Conservation (phyloP, 2,329 filamentous ascomycete genomes). For the Harringtonia aguacate region DNA sequence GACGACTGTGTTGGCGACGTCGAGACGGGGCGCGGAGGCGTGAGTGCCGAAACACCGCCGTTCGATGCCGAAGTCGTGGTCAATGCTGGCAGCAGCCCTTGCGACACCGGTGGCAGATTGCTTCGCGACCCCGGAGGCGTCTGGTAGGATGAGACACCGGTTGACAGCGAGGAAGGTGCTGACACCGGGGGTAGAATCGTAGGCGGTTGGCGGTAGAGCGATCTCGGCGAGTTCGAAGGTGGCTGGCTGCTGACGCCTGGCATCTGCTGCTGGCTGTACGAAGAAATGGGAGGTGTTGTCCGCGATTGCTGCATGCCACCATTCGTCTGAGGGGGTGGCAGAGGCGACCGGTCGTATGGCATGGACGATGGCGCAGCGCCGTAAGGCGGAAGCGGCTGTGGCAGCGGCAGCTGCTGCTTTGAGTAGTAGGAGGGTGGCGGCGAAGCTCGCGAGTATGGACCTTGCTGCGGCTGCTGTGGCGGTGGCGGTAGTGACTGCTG, state of each 20-base stretch:
- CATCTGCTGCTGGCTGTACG: neutral
- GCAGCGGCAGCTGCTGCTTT: neutral
- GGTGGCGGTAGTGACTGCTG: constrained; percentile 14
- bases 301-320: neutral
- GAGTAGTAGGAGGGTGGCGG: constrained; percentile 16
- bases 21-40: constrained; percentile 4
- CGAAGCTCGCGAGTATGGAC: constrained; percentile 14
- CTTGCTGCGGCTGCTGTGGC: constrained; percentile 8
- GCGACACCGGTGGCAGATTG: constrained; percentile 7
- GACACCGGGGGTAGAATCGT: constrained; percentile 9
- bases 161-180: neutral
- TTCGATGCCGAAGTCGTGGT: neutral
- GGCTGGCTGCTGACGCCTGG: neutral
- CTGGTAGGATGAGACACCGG: constrained; percentile 2
- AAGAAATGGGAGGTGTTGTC: neutral
- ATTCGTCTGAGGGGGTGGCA: constrained; percentile 7
- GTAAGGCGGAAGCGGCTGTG: constrained; percentile 7
- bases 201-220: constrained; percentile 7
- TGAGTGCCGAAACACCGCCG: neutral
- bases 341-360: constrained; percentile 6
- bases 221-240: constrained; percentile 7
- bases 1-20: constrained; percentile 3
- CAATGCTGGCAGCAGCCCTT: constrained; percentile 4
- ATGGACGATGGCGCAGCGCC: constrained; percentile 11
- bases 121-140: constrained; percentile 6